Percentiles rank a stretch among this genome's conserved stretches.
Evolutionary conservation across 805 yeast genomes (phyloP).

Genomic region (Schwanniomyces polymorphus): DNA sequence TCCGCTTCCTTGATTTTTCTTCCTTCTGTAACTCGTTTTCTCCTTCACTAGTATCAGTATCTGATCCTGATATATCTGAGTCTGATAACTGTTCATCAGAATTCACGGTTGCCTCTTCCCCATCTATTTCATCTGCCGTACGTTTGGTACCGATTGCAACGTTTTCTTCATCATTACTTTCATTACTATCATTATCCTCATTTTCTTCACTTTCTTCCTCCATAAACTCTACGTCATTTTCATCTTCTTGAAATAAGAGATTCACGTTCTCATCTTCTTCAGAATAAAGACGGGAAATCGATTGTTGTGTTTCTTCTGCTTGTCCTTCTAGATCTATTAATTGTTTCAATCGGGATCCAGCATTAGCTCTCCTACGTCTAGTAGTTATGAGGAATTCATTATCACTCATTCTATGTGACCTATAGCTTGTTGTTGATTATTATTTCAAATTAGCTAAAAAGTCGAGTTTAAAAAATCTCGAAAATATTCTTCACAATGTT

Average conservation of each 20-base stretch:
- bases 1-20: constrained; percentile 35
- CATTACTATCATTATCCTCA: constrained; percentile 12
- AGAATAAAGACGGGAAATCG: constrained; percentile 23
- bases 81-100: constrained; percentile 56
- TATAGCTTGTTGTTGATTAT: not conserved
- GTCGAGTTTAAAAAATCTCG: not conserved
- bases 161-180: constrained; percentile 16
- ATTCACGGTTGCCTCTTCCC: constrained; percentile 18
- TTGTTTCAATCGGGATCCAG: constrained; percentile 80
- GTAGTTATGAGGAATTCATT: constrained; percentile 70
- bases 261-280: constrained; percentile 81
- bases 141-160: not conserved
- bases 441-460: not conserved
- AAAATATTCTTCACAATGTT: not conserved
- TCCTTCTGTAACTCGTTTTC: constrained; percentile 58
- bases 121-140: constrained; percentile 16
- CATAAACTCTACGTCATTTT: constrained; percentile 27
- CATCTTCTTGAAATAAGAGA: constrained; percentile 62
- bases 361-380: constrained; percentile 78
- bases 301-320: constrained; percentile 21
- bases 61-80: constrained; percentile 51
- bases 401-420: constrained; percentile 10
- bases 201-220: constrained; percentile 25
- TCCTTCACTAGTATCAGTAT: constrained; percentile 66
- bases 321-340: constrained; percentile 73